These are phyloP conservation scores for Paraglomus brasilianum DNA, from an alignment of 192 early-diverging fungal species.

Conservation along the genomic window DNA sequence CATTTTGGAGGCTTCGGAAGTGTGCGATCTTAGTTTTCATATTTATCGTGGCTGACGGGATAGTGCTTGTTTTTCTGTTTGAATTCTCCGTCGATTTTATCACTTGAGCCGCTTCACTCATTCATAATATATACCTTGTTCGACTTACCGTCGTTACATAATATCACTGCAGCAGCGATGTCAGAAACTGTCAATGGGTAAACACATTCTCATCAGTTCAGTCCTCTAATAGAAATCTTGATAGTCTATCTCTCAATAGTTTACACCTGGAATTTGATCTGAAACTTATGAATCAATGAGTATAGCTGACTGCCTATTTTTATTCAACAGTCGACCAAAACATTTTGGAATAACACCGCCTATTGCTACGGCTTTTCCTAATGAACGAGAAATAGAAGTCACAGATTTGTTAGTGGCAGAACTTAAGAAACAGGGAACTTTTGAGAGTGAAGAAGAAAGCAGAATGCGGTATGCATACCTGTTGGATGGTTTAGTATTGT, in stretches of 20 bases:
- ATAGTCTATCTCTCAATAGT: too few relatives aligned
- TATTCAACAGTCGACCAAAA: slow-evolving; percentile 27
- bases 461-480: slow-evolving; percentile 63
- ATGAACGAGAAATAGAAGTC: slow-evolving; percentile 61
- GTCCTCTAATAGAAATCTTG: neutral
- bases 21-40: too few relatives aligned
- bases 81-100: too few relatives aligned
- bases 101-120: too few relatives aligned
- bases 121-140: too few relatives aligned
- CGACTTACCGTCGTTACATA: too few relatives aligned
- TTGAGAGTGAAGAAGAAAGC: slow-evolving; percentile 85
- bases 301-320: too few relatives aligned
- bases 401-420: slow-evolving; percentile 70
- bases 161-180: neutral
- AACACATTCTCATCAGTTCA: neutral
- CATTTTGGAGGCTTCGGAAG: too few relatives aligned
- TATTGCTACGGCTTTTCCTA: slow-evolving; percentile 64
- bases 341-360: slow-evolving; percentile 81
- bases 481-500: neutral
- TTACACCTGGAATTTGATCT: too few relatives aligned
- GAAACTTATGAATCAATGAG: too few relatives aligned
- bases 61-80: too few relatives aligned
- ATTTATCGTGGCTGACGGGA: too few relatives aligned
- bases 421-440: slow-evolving; percentile 73
- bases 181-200: slow-evolving; percentile 11